phyloP scores from a whole-genome alignment of 2,329 filamentous ascomycete genomes.

The Exophiala sp. region DNA sequence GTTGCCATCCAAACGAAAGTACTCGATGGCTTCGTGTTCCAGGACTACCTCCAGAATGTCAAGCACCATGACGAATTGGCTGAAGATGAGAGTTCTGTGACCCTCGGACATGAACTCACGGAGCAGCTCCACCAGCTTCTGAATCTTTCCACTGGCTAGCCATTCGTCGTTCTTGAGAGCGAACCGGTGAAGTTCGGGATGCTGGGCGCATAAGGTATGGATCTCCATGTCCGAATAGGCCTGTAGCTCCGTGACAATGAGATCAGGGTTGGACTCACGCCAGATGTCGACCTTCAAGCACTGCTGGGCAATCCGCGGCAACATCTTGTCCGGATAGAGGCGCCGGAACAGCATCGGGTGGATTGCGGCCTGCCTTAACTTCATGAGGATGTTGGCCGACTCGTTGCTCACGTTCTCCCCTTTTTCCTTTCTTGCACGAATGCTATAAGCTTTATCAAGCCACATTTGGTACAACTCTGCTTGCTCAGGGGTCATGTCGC shows the following conservation, averaged over 20 bases:
- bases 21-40: conserved; percentile 63
- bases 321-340: conserved; percentile 67
- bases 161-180: conserved; percentile 56
- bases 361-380: conserved; percentile 83
- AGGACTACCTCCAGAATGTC: conserved; percentile 83
- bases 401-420: conserved; percentile 50
- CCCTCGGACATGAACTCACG: conserved; percentile 68
- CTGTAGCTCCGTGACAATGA: conserved; percentile 51
- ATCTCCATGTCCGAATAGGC: conserved; percentile 57
- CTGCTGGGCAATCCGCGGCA: conserved; percentile 70
- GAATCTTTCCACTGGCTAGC: conserved; percentile 79
- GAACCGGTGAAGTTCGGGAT: conserved; percentile 50
- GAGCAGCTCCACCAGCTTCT: conserved; percentile 69
- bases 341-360: conserved; percentile 83
- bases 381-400: conserved; percentile 70
- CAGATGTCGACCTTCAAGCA: conserved; percentile 64
- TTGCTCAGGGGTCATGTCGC: conserved; percentile 69
- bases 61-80: conserved; percentile 85
- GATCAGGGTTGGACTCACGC: conserved; percentile 44
- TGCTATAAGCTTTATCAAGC: conserved; percentile 56
- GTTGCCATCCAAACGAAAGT: conserved; percentile 78
- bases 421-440: conserved; percentile 53
- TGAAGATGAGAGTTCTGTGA: conserved; percentile 85
- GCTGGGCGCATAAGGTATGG: conserved; percentile 52
- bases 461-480: conserved; percentile 65